Evolutionary conservation across 371 early-diverging fungal genomes (phyloP), one percentile per base, ranked within the genome.

Genomic region (Mortierella sp.): DNA sequence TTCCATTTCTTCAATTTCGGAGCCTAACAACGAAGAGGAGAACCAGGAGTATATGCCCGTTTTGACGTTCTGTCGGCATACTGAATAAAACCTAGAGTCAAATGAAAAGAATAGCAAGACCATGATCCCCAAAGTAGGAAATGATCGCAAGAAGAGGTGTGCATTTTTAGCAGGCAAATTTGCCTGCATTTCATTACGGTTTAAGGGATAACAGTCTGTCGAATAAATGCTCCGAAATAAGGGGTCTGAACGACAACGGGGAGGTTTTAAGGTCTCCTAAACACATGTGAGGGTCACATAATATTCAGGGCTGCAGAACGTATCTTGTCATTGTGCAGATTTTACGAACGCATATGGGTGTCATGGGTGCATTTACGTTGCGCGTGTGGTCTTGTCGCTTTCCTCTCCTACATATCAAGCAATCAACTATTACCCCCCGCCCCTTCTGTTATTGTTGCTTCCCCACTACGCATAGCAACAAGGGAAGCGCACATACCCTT

Each of bases 401-500:
- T 55, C 20, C 1, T 22, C 52, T 52, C 52, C 52, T 52, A 52
- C 52, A 52, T n/a, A 22, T 52, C 52, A 24, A 20, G 9, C 20
- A 6, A n/a, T 22, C 20, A 28, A 55, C 52, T 26, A 14, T 39
- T 37, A 12, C 43, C 9, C 39, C n/a, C 40, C 9, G 24, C 62
- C 43, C 62, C 40, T 61, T 40, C 60, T 30, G 6, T 14, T 59
- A 35, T 60, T 37, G 30, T 60, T 45, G 45, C 18, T 45, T 45
- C 5, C 60, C n/a, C 14, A 22, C 35, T 37, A 5, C 12, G n/a
- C 32, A 60, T 37, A 12, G 60, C 16, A 60, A 35, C n/a, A 40
- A 61, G 16, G 43, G 24, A 39, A 61, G 22, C 37, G 63, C 45
- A 63, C 63, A 45, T 26, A 63, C 63, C 63, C 47, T 45, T 18